A percentile compares a stretch with the other conserved stretches of the same genome.
phyloP scores from a whole-genome alignment of 2,329 filamentous ascomycete genomes.

The Tympanopsis confertula region DNA sequence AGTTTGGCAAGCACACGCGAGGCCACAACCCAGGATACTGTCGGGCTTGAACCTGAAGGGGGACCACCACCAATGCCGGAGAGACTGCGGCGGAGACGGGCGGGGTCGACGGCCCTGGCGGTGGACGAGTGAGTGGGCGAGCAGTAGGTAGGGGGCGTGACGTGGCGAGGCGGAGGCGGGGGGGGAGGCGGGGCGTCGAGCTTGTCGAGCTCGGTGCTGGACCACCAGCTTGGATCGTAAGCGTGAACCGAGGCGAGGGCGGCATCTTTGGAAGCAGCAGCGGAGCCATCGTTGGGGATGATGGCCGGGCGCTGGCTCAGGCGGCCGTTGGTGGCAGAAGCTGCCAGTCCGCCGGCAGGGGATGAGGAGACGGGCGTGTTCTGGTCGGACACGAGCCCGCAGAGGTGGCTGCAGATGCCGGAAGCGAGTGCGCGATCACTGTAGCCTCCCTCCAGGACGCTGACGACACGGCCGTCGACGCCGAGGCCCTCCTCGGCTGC shows the following conservation, averaged over 20 bases:
- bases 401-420: constrained; percentile 80
- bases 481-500: constrained; percentile 68
- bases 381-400: constrained; percentile 58
- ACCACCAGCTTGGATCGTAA: constrained; percentile 67
- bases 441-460: constrained; percentile 90
- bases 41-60: constrained; percentile 61
- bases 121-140: constrained; percentile 81
- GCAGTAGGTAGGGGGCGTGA: constrained; percentile 61
- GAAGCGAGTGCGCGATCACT: constrained; percentile 83
- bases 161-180: constrained; percentile 36
- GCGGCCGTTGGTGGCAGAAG: constrained; percentile 14
- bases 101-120: constrained; percentile 63
- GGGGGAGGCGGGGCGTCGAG: constrained; percentile 50
- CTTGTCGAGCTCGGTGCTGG: constrained; percentile 48
- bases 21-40: constrained; percentile 78
- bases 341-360: constrained; percentile 11
- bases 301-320: constrained; percentile 41
- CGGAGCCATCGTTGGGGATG: constrained; percentile 14
- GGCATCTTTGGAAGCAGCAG: constrained; percentile 6
- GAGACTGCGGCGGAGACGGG: constrained; percentile 51
- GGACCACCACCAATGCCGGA: constrained; percentile 36
- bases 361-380: constrained; percentile 15
- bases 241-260: constrained; percentile 16
- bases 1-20: constrained; percentile 71
- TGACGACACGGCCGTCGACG: constrained; percentile 77